Evolutionary conservation across 257 asterid species (phyloP), one percentile per base, ranked within the genome.

Genomic region (Salvia hispanica): DNA sequence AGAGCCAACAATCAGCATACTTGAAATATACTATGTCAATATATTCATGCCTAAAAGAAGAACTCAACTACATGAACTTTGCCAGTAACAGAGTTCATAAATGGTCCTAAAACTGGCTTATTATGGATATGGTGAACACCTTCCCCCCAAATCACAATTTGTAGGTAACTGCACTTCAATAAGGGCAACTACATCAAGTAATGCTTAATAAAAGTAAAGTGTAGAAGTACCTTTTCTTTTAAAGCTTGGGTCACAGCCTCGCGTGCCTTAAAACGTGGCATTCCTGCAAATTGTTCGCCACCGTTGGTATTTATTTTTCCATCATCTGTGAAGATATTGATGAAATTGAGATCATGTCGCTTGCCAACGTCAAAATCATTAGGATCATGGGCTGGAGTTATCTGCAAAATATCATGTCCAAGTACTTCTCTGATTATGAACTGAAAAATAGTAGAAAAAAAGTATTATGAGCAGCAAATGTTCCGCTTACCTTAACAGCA

Each of bases 301-400:
- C 96, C 99, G 64, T 86, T 85, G 81, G 91, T 84, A 72, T 91
- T 94, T 77, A 94, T 94, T 72, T 80, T 86, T 46, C 99, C 97
- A 74, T 91, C 99, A 78, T 94, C 99, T 61, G 95, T 94, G 60
- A 94, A 85, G 72, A 94, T 87, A 73, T 86, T 94, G 73, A 88
- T 88, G 73, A 80, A 85, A 31, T 91, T 87, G 48, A 94, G 96
- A 57, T 82, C 77, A 50, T 91, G 97, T 62, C 96, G 97, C 88
- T 83, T 91, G 76, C 95, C 97, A 47, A 91, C 97, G 76, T 85
- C 92, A 82, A 91, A 94, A 83, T 94, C 99, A 73, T 94, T 94
- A 67, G 99, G 99, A 79, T 94, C 99, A 69, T 94, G 99, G 53
- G 97, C 97, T 51, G 97, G 99, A 54, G 99, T 94, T 77, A 91